These are phyloP conservation scores for Chlorella sp. DNA, from an alignment of 139 green algal species.

Conservation along the genomic window DNA sequence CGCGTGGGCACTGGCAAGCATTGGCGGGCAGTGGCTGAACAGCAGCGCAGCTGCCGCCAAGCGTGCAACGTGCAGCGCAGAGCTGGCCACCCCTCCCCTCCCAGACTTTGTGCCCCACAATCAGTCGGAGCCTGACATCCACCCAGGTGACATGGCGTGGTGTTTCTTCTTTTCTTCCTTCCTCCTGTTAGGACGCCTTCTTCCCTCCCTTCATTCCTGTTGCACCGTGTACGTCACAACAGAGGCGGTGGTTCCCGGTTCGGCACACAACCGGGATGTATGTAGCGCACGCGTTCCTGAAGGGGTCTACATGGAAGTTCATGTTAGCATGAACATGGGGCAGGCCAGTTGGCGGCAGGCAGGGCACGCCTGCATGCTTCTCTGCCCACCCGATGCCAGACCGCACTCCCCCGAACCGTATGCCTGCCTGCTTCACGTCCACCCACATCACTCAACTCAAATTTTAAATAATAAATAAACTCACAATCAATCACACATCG, in stretches of 20 bases:
- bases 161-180: not conserved
- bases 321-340: not conserved
- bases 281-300: not conserved
- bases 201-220: no score
- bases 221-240: no score
- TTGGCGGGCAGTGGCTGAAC: not conserved
- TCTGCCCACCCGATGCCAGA: no score
- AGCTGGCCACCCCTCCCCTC: not conserved
- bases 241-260: no score
- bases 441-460: no score
- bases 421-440: no score
- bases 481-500: no score
- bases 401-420: no score
- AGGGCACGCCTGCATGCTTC: no score
- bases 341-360: no score
- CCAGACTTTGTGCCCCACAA: constrained; percentile 3
- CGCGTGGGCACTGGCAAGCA: not conserved
- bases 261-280: not conserved
- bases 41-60: not conserved
- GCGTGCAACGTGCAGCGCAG: not conserved
- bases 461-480: no score
- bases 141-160: not conserved
- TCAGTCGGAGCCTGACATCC: not conserved
- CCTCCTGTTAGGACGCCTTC: not conserved
- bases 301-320: not conserved